phyloP scores from a whole-genome alignment of 257 asterid genomes.

The Petunia axillaris region DNA sequence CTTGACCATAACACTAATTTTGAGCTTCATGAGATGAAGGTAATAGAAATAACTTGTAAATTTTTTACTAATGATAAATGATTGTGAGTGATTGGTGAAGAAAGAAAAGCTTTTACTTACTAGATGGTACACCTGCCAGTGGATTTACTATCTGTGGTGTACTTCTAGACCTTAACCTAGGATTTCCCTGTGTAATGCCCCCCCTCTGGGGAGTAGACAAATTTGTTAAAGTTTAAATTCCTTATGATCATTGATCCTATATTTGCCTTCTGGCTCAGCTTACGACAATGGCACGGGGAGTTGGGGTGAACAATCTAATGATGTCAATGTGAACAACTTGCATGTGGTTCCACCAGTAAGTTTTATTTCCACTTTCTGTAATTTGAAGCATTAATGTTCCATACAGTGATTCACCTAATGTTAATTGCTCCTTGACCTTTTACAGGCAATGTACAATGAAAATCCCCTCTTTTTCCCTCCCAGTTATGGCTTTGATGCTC shows the following conservation, averaged over 20 bases:
- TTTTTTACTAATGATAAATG: not conserved
- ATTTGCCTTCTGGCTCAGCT: conserved; percentile 56
- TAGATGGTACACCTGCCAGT: not conserved
- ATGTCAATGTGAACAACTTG: conserved; percentile 77
- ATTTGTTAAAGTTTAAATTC: not conserved
- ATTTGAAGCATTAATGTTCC: conserved; percentile 24
- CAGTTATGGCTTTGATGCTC: conserved; percentile 87
- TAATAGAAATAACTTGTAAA: not conserved
- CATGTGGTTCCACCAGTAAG: conserved; percentile 89
- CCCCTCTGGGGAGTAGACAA: conserved; percentile 6
- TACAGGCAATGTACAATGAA: conserved; percentile 92
- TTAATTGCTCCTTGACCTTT: conserved; percentile 35
- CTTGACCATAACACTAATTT: not conserved
- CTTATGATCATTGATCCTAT: conserved; percentile 25
- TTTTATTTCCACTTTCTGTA: conserved; percentile 25
- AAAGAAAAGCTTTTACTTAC: conserved; percentile 9
- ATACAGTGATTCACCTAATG: conserved; percentile 26
- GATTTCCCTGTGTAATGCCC: not conserved
- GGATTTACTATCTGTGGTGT: conserved; percentile 14
- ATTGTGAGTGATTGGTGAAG: conserved; percentile 14
- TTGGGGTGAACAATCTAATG: conserved; percentile 83
- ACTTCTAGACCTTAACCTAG: conserved; percentile 7
- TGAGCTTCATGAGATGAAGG: conserved; percentile 2
- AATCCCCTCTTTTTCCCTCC: conserved; percentile 72
- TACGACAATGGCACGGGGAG: conserved; percentile 72